phyloP scores from a whole-genome alignment of 2,329 filamentous ascomycete genomes.

The Aspergillus fructus region DNA sequence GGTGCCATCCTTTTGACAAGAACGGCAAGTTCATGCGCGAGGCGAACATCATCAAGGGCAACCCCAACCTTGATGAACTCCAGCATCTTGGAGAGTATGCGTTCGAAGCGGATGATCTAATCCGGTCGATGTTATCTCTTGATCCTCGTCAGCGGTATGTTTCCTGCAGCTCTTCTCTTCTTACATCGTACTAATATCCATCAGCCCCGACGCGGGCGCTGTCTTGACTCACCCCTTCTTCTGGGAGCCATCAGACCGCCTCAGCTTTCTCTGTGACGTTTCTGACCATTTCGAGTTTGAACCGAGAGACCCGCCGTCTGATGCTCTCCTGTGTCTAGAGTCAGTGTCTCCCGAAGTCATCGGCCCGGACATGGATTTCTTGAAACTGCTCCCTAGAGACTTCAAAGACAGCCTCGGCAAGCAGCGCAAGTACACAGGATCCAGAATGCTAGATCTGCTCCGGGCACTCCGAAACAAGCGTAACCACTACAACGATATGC shows the following conservation, averaged over 20 bases:
- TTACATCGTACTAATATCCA: neutral
- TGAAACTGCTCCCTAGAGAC: slow-evolving; percentile 70
- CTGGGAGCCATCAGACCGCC: slow-evolving; percentile 84
- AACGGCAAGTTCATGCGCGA: slow-evolving; percentile 94
- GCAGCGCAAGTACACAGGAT: slow-evolving; percentile 90
- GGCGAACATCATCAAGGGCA: slow-evolving; percentile 92
- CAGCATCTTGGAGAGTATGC: slow-evolving; percentile 78
- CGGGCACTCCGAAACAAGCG: slow-evolving; percentile 92
- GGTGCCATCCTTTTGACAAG: slow-evolving; percentile 88
- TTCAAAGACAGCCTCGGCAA: slow-evolving; percentile 91
- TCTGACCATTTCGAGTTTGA: slow-evolving; percentile 97
- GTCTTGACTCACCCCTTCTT: slow-evolving; percentile 96
- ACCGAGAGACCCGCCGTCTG: slow-evolving; percentile 75
- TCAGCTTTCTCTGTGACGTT: slow-evolving; percentile 92
- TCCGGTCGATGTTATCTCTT: slow-evolving; percentile 73
- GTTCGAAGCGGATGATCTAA: slow-evolving; percentile 82
- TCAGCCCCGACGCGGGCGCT: slow-evolving; percentile 67
- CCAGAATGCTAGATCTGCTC: slow-evolving; percentile 78
- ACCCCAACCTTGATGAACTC: slow-evolving; percentile 69
- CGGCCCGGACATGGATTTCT: slow-evolving; percentile 69
- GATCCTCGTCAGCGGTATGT: slow-evolving; percentile 60
- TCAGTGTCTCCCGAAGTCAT: slow-evolving; percentile 44
- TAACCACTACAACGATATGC: slow-evolving; percentile 97
- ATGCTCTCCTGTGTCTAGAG: slow-evolving; percentile 61
- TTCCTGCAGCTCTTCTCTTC: neutral